Conservation (phyloP, 2,329 filamentous ascomycete species). For the Parastagonospora avenae region DNA sequence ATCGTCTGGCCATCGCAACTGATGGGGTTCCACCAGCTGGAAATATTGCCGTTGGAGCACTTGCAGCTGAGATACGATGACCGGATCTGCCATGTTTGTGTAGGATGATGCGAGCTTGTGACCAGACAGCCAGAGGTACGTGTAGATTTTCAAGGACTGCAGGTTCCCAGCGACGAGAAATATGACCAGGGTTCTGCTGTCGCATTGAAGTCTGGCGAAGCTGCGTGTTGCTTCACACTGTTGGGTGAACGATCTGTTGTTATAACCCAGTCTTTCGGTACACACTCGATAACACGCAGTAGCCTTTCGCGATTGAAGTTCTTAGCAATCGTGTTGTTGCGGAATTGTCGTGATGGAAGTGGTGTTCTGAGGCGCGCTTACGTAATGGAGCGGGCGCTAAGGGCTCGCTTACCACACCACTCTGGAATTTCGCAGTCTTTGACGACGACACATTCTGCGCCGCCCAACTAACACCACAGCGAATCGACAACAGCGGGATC, state of each 20-base stretch:
- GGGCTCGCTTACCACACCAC: slow-evolving; percentile 7
- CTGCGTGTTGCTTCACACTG: no score
- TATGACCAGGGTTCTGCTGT: no score
- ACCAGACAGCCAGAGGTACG: no score
- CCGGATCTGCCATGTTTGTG: slow-evolving; percentile 17
- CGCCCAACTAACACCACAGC: slow-evolving; percentile 37
- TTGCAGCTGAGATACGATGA: slow-evolving; percentile 18
- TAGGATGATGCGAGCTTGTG: no score
- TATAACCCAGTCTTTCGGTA: no score
- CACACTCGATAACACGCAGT: no score
- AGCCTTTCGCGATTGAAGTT: no score
- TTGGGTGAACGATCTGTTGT: no score
- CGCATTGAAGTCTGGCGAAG: no score
- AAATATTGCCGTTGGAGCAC: slow-evolving; percentile 76
- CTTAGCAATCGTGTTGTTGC: background rate
- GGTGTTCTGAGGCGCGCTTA: slow-evolving; percentile 19
- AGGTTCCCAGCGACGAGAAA: no score
- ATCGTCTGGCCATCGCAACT: slow-evolving; percentile 67
- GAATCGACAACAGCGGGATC: slow-evolving; percentile 42
- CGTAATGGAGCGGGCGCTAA: slow-evolving; percentile 25
- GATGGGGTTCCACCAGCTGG: slow-evolving; percentile 69
- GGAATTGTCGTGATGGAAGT: background rate
- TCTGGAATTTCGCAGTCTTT: slow-evolving; percentile 18
- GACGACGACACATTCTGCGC: slow-evolving; percentile 37
- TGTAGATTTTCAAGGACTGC: no score